phyloP scores from a whole-genome alignment of 2,329 filamentous ascomycete genomes.

The Cryphonectria carpinicola region DNA sequence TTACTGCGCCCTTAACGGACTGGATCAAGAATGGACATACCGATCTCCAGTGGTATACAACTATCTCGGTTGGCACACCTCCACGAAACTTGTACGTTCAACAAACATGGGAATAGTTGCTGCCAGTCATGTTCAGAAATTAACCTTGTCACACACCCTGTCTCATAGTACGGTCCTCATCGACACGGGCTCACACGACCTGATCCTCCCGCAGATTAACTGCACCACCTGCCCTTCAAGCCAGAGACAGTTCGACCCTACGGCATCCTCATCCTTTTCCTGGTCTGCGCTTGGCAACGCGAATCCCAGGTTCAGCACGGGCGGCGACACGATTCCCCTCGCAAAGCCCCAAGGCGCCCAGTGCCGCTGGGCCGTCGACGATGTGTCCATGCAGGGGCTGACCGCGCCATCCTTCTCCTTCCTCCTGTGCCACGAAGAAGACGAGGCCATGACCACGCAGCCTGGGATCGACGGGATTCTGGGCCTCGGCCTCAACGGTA shows the following conservation, averaged over 20 bases:
- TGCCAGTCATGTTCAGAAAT: neutral
- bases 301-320: slow-evolving; percentile 14
- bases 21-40: slow-evolving; percentile 24
- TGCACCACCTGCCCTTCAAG: slow-evolving; percentile 23
- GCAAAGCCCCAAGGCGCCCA: slow-evolving; percentile 1
- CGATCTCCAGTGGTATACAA: slow-evolving; percentile 27
- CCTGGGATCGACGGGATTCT: slow-evolving; percentile 26
- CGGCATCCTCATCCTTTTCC: slow-evolving; percentile 20
- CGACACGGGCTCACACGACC: slow-evolving; percentile 23
- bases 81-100: slow-evolving; percentile 21
- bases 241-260: slow-evolving; percentile 21
- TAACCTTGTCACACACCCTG: neutral
- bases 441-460: slow-evolving; percentile 11
- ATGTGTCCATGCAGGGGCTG: slow-evolving; percentile 18
- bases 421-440: slow-evolving; percentile 24
- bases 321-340: slow-evolving; percentile 25
- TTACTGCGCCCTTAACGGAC: slow-evolving; percentile 21
- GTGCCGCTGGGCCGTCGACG: slow-evolving; percentile 19
- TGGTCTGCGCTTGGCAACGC: slow-evolving; percentile 11
- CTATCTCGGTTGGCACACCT: slow-evolving; percentile 23
- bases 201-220: slow-evolving; percentile 21
- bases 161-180: slow-evolving; percentile 23
- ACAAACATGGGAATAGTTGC: neutral
- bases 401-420: slow-evolving; percentile 14
- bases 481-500: slow-evolving; percentile 15